These are phyloP conservation scores for Sporothrix globosa DNA, from an alignment of 2,329 filamentous ascomycete species.

Conservation along the genomic window DNA sequence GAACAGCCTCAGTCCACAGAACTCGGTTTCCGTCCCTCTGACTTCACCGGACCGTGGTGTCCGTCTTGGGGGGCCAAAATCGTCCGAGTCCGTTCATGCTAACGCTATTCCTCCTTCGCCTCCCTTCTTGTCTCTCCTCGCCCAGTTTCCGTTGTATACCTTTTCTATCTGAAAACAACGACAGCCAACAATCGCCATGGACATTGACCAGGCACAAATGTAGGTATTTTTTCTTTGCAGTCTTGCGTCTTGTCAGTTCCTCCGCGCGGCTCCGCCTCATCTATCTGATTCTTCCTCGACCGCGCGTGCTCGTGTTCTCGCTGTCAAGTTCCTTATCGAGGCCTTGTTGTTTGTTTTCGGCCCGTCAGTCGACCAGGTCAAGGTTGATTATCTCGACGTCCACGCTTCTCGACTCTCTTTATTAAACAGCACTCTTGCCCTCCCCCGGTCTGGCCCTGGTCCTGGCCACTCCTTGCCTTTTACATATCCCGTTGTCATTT, in stretches of 20 bases:
- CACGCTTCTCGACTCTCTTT: background rate
- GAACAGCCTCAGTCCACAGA: background rate
- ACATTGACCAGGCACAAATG: conserved; percentile 57
- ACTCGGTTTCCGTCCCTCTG: background rate
- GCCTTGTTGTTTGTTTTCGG: background rate
- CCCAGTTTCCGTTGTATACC: conserved; percentile 45
- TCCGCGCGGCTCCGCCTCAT: conserved; percentile 7
- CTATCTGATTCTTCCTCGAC: conserved; percentile 23
- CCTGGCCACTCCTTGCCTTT: background rate
- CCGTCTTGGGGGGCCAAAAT: background rate
- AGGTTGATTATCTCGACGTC: background rate
- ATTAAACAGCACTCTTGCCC: conserved; percentile 13
- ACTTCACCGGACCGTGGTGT: background rate
- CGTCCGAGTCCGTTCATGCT: conserved; percentile 46
- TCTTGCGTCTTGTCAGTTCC: background rate
- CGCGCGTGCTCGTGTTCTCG: background rate
- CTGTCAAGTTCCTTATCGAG: background rate
- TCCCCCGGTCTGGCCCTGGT: background rate
- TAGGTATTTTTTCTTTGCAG: conserved; percentile 45
- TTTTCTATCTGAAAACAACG: conserved; percentile 30
- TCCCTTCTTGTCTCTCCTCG: background rate
- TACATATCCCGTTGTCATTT: background rate
- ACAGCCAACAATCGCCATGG: conserved; percentile 48
- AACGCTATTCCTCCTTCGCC: conserved; percentile 39
- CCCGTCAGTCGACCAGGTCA: conserved; percentile 15